Evolutionary conservation across 495 filamentous ascomycete genomes (phyloP).

Genomic region (Hypoxylon rickii): DNA sequence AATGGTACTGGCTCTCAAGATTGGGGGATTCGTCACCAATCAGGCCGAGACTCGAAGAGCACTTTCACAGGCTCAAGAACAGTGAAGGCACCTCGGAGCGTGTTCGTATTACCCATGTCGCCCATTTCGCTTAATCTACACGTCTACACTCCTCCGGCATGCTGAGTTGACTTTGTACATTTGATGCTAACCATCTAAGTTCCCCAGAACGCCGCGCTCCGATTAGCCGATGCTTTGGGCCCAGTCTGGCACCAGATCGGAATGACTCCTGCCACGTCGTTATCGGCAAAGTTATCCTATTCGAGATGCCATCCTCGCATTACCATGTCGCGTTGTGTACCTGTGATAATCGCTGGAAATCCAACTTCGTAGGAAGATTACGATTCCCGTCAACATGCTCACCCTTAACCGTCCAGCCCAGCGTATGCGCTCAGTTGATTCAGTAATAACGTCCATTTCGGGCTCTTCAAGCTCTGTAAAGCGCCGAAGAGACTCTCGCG

Average conservation of each 20-base stretch:
- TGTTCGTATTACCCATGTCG: slow-evolving; percentile 7
- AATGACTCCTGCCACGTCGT: neutral
- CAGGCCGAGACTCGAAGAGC: neutral
- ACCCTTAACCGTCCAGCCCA: slow-evolving; percentile 56
- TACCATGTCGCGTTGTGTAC: neutral
- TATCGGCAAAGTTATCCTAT: slow-evolving; percentile 2
- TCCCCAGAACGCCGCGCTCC: slow-evolving; percentile 34
- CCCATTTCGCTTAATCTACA: slow-evolving; percentile 25
- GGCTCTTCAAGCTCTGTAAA: slow-evolving; percentile 59
- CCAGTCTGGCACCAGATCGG: neutral
- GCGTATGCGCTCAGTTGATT: slow-evolving; percentile 76
- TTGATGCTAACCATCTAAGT: slow-evolving; percentile 27
- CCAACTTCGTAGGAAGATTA: neutral
- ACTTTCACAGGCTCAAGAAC: neutral
- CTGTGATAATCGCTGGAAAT: neutral
- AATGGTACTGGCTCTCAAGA: no score
- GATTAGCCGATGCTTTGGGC: slow-evolving; percentile 14
- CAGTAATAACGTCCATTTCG: slow-evolving; percentile 62
- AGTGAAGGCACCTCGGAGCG: slow-evolving; percentile 2
- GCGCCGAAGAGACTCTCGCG: slow-evolving; percentile 73
- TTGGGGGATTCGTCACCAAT: neutral
- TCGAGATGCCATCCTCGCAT: neutral
- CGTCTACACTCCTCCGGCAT: slow-evolving; percentile 30
- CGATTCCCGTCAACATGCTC: neutral
- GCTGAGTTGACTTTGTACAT: slow-evolving; percentile 31